Base-by-base conservation (phyloP, 805 yeast species). In the Spathaspora arborariae region DNA sequence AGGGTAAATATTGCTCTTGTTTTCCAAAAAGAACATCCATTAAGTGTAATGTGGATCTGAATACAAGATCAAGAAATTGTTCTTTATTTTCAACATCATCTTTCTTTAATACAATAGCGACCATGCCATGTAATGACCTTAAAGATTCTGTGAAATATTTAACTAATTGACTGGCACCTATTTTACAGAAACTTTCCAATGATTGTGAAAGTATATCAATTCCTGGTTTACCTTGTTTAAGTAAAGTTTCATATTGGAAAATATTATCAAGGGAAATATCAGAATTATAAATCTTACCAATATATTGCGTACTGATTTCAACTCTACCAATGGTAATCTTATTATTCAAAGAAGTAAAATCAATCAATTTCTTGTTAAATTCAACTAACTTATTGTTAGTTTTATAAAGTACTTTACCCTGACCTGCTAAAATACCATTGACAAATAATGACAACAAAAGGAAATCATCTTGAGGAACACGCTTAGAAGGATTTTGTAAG, bases 241-340 rank as follows among this genome's bases (percentile, higher is more conserved):
- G 74, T 20, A 74, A 61, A 33, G 71, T 60, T 48, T 70, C 78
- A 78, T 83, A 80, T 49, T 75, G 73, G 52, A 82, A 59, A 41
- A 88, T 65, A 26, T 74, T 72, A 37, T 77, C 79, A 48, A 84
- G 70, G 3, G 82, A 65, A 5, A 65, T 44, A 48, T 84, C 88
- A 16, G 80, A 65, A 55, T 86, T 85, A 65, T 70, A 85, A 13
- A 68, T 61, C 53, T 77, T 83, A 20, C 96, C 96, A 46, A 82
- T 80, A 60, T 85, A 88, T 44, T 78, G 81, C 0, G 86, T 69
- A 15, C 77, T 70, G 16, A 86, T 55, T 52, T 84, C 85, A 20
- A 74, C 67, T 34, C 66, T 71, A n/a, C 78, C 74, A 37, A 72
- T 59, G 16, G 74, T 70, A 19, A 65, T 50, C 18, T 67, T 65